phyloP scores from a whole-genome alignment of 208 protist species.

The Trypanosoma mega region DNA sequence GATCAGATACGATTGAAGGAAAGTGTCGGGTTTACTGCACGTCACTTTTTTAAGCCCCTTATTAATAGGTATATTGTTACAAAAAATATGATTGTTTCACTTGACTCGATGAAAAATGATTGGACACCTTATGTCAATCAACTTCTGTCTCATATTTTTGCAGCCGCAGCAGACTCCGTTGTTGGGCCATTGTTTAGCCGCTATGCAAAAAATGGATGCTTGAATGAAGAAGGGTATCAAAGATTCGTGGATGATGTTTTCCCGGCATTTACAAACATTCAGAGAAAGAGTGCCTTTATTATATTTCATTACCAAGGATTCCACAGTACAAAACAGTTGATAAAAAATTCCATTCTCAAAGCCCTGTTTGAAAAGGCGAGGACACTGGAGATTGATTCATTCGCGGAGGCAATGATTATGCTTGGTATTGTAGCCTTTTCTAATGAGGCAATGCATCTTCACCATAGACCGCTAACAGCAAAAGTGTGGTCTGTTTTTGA shows the following conservation, averaged over 20 bases:
- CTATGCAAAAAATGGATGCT: conserved; percentile 44
- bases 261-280: conserved; percentile 36
- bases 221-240: conserved; percentile 49
- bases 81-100: conserved; percentile 41
- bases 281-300: conserved; percentile 48
- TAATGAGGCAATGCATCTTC: conserved; percentile 47
- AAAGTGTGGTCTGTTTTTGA: conserved; percentile 85
- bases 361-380: not conserved
- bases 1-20: conserved; percentile 56
- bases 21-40: conserved; percentile 63
- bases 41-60: conserved; percentile 57
- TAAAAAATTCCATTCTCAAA: conserved; percentile 20
- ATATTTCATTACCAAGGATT: conserved; percentile 74
- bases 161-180: conserved; percentile 31
- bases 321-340: conserved; percentile 37
- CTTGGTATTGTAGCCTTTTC: conserved; percentile 78
- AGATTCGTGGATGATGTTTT: conserved; percentile 60
- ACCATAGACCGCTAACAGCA: conserved; percentile 66
- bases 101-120: conserved; percentile 50
- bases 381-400: conserved; percentile 56
- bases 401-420: conserved; percentile 81
- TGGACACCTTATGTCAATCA: conserved; percentile 67
- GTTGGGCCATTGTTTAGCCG: conserved; percentile 67
- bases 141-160: conserved; percentile 70
- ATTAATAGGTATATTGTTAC: conserved; percentile 55